Conservation (phyloP, 2,329 filamentous ascomycete genomes). For the Pseudopyrenochaeta lycopersici region DNA sequence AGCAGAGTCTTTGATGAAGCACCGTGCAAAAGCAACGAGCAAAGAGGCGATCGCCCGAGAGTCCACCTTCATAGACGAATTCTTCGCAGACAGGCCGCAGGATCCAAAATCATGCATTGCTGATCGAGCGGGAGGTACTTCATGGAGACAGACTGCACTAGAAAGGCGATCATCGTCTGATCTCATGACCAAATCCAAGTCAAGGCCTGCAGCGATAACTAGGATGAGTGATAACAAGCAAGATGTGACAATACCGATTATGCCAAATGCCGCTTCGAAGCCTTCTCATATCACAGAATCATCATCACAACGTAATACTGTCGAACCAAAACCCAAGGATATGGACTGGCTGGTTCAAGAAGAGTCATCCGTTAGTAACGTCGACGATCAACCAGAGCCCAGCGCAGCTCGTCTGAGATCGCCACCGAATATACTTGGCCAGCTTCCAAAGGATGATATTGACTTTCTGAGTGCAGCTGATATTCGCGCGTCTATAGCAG, state of each 20-base stretch:
- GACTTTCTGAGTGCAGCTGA: conserved; percentile 53
- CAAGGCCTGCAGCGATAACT: neutral
- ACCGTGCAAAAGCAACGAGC: neutral
- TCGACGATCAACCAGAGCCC: neutral
- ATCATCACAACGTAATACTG: neutral
- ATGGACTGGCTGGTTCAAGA: conserved; percentile 1
- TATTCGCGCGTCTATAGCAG: conserved; percentile 55
- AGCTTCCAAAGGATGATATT: conserved; percentile 49
- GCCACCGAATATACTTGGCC: conserved; percentile 39
- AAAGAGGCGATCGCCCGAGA: conserved; percentile 19
- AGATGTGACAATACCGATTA: neutral
- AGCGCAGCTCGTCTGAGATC: conserved; percentile 11
- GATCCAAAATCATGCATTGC: neutral
- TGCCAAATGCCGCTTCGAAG: neutral
- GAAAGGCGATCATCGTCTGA: conserved; percentile 14
- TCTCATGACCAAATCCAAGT: neutral
- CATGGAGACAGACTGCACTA: conserved; percentile 39
- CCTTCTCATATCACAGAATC: neutral
- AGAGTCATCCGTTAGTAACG: neutral
- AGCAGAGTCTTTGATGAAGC: neutral
- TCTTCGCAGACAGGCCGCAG: conserved; percentile 24
- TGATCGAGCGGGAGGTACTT: conserved; percentile 1
- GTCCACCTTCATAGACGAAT: conserved; percentile 33
- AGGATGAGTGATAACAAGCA: neutral
- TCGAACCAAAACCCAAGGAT: neutral